Conservation (phyloP, 2,329 filamentous ascomycete species). For the Mycosphaerelloides madeirae region DNA sequence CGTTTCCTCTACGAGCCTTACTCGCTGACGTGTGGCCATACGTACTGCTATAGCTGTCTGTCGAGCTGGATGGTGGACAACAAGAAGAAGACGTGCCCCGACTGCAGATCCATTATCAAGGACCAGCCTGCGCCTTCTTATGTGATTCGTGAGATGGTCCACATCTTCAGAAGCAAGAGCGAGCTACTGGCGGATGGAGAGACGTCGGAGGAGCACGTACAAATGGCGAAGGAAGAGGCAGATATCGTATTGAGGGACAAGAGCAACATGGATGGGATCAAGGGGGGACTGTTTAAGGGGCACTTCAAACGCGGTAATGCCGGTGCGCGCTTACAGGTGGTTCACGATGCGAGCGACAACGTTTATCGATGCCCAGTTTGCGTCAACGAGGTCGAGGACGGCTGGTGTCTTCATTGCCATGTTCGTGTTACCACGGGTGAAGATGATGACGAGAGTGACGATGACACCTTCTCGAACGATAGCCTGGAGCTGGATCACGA, state of each 20-base stretch:
- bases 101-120: conserved; percentile 58
- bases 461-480: conserved; percentile 13
- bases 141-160: conserved; percentile 60
- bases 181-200: conserved; percentile 61
- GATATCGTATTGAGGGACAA: conserved; percentile 58
- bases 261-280: conserved; percentile 44
- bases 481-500: conserved; percentile 35
- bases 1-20: conserved; percentile 66
- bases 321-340: conserved; percentile 33
- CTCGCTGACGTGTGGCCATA: conserved; percentile 64
- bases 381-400: conserved; percentile 60
- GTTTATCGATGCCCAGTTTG: conserved; percentile 60
- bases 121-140: conserved; percentile 61
- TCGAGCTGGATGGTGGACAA: conserved; percentile 50
- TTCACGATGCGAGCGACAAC: conserved; percentile 56
- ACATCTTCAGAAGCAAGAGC: conserved; percentile 55
- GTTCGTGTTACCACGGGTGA: conserved; percentile 48
- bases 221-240: conserved; percentile 56
- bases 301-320: conserved; percentile 43
- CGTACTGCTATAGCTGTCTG: conserved; percentile 60
- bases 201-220: conserved; percentile 56
- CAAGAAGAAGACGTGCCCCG: conserved; percentile 63
- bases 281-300: conserved; percentile 60
- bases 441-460: conserved; percentile 34
- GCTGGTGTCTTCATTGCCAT: conserved; percentile 52